Evolutionary conservation across 2,329 filamentous ascomycete genomes (phyloP), one percentile per base, ranked within the genome.

Genomic region (Xylariaceae sp.): DNA sequence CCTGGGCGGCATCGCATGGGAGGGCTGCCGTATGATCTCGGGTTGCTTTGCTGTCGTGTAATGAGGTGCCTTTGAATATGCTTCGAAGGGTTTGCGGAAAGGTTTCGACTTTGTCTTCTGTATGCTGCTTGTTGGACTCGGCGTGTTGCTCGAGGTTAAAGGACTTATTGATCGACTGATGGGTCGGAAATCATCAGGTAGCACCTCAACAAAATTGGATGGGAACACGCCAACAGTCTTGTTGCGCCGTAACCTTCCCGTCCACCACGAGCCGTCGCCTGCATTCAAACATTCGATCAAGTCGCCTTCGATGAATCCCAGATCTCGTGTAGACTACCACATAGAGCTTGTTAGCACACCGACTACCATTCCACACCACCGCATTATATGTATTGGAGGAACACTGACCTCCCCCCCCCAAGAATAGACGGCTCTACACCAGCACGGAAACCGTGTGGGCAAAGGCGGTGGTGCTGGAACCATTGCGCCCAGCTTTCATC

Each of bases 231-330:
- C 95, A 68, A 97, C 88, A 69, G 94, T 87, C 74, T 90, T 89
- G 76, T 99, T 95, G 67, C 95, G 87, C 71, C 88, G 91, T 71
- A 99, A 78, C 62, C 94, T 87, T 44, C 95, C 95, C 77, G 93
- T 96, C 95, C 95, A 99, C 95, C 95, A 99, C 43, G 91, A 93
- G 49, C 95, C 95, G 77, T 99, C 95, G 62, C 95, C 95, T 17
- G 95, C 95, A 74, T 99, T 99, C 50, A 99, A 82, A 71, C 94
- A 97, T 84, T 99, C 95, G 73, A 99, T 99, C 65, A 99, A 77
- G 76, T 99, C 95, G 63, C 95, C 95, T 75, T 99, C 95, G 66
- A 99, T 90, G 75, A 99, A 99, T 14, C 95, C 95, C 56, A 99
- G 83, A 73, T 99, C 95, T 74, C 90, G 87, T 79, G 96, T 96